Evolutionary conservation across 2,329 filamentous ascomycete species (phyloP), one percentile per base, ranked within the genome.

Genomic region (Fusarium gaditjirri): DNA sequence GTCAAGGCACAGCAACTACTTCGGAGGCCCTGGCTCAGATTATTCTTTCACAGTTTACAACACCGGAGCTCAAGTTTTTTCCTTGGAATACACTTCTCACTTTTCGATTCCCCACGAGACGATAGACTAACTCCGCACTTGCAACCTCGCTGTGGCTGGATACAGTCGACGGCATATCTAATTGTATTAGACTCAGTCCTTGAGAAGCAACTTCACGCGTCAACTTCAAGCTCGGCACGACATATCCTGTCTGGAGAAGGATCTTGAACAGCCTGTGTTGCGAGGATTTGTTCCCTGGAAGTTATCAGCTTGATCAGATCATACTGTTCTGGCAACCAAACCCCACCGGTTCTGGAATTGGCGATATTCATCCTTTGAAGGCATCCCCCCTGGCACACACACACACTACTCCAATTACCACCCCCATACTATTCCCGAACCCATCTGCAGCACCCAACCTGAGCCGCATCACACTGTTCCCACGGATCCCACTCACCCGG

Each of bases 381-480:
- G 29, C 19, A 43, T 42, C 43, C 23, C 52, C 52, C 55, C 68
- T 46, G 63, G 49, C 44, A 61, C 36, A 59, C 38, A 60, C 39
- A 59, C 38, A 31, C 36, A 43, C 56, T 44, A 35, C 31, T 56
- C 57, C 47, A 42, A 47, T 35, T 62, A 44, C 47, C 42, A 44
- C 44, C 42, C 33, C 61, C 61, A 62, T 50, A 46, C 39, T 64
- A 61, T 73, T 71, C 43, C 50, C 56, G 52, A 70, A 29, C 43
- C 27, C 35, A 53, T 67, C 43, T 33, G 17, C 44, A 67, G 43
- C 36, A 60, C 39, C 35, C 60, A 43, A 60, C 43, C 39, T 49
- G 47, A 61, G 61, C 47, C 57, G 57, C 71, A 71, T 54, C 25
- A 50, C 67, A 27, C 19, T 39, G 33, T 27, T 39, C 42, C 52